These are phyloP conservation scores for Cercospora berteroae DNA, from an alignment of 2,329 filamentous ascomycete genomes.

Conservation along the genomic window DNA sequence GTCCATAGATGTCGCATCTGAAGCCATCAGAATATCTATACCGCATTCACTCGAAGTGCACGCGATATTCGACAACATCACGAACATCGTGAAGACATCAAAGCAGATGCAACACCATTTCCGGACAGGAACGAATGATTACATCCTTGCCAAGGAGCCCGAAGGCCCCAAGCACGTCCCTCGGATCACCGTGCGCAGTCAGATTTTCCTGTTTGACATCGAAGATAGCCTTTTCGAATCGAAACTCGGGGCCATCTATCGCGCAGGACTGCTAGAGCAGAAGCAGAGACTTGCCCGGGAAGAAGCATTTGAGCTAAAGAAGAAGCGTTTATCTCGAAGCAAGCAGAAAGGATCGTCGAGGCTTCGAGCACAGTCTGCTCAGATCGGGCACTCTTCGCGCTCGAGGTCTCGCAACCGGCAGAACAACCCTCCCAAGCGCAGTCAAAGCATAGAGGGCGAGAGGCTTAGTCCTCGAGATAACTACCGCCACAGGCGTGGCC, in stretches of 20 bases:
- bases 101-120: slow-evolving; percentile 93
- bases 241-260: slow-evolving; percentile 93
- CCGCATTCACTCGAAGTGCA: slow-evolving; percentile 90
- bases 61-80: slow-evolving; percentile 87
- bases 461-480: slow-evolving; percentile 31
- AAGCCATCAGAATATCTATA: slow-evolving; percentile 82
- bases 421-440: slow-evolving; percentile 34
- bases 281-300: slow-evolving; percentile 84
- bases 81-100: slow-evolving; percentile 81
- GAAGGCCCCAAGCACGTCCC: slow-evolving; percentile 84
- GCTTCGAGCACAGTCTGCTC: slow-evolving; percentile 53
- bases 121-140: slow-evolving; percentile 80
- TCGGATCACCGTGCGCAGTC: slow-evolving; percentile 76
- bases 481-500: slow-evolving; percentile 29
- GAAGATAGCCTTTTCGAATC: slow-evolving; percentile 97
- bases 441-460: slow-evolving; percentile 38
- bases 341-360: slow-evolving; percentile 52
- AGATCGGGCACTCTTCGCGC: slow-evolving; percentile 39
- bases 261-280: slow-evolving; percentile 83
- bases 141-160: slow-evolving; percentile 79
- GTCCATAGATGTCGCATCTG: slow-evolving; percentile 77
- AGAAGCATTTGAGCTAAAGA: slow-evolving; percentile 83
- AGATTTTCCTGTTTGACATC: slow-evolving; percentile 82
- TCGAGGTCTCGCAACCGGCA: slow-evolving; percentile 35
- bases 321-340: slow-evolving; percentile 73